Percentiles rank a stretch among this genome's conserved stretches.
Evolutionary conservation across 1,284 basidiomycete species (phyloP).

Genomic region (Ceratobasidium sp.): DNA sequence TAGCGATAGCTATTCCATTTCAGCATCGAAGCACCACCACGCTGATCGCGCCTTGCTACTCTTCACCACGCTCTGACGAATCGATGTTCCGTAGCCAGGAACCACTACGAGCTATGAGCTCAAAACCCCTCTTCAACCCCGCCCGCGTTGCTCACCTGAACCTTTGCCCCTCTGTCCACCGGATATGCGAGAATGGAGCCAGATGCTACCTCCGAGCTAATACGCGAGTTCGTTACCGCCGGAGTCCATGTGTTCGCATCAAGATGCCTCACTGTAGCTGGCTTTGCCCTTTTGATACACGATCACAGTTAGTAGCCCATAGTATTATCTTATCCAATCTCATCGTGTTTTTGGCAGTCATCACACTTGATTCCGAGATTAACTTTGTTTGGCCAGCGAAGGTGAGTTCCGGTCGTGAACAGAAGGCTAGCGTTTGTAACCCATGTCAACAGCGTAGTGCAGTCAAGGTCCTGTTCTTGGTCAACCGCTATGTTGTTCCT

Average conservation of each 20-base stretch:
- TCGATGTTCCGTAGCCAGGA: constrained; percentile 21
- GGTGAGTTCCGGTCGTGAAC: background rate
- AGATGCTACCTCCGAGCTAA: background rate
- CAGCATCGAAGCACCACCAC: background rate
- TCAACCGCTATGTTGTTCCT: constrained; percentile 39
- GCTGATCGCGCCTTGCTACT: no score
- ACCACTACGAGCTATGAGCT: background rate
- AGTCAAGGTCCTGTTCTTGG: constrained; percentile 35
- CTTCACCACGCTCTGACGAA: background rate
- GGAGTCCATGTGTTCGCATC: constrained; percentile 2
- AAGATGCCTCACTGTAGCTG: constrained; percentile 18
- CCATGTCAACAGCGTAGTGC: constrained; percentile 6
- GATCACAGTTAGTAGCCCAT: constrained; percentile 41
- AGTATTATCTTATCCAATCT: no score
- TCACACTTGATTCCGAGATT: constrained; percentile 33
- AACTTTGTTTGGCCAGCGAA: constrained; percentile 37
- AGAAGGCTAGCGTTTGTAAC: background rate
- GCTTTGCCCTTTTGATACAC: constrained; percentile 35
- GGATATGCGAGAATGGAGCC: constrained; percentile 29
- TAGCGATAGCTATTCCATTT: background rate
- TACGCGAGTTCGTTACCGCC: background rate
- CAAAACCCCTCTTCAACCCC: background rate
- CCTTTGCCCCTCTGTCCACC: constrained; percentile 1
- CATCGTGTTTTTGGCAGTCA: no score
- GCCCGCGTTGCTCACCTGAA: background rate